A percentile compares a stretch with the other conserved stretches of the same genome.
phyloP scores from a whole-genome alignment of 116 monocot genomes.

The Iris pallida region DNA sequence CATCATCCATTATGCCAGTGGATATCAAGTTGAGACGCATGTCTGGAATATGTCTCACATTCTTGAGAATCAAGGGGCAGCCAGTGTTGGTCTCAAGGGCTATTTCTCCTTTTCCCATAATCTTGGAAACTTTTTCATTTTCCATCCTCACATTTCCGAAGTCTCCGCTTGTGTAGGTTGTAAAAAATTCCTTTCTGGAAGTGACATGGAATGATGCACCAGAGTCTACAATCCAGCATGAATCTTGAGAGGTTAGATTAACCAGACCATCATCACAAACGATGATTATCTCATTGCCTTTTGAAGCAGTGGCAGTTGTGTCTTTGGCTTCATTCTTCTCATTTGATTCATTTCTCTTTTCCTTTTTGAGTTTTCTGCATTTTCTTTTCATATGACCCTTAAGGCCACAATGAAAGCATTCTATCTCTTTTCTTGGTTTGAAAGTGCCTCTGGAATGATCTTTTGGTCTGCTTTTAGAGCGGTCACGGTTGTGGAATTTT shows the following conservation, averaged over 20 bases:
- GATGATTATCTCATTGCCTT: background rate
- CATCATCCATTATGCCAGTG: too few relatives aligned
- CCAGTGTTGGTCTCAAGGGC: constrained; percentile 8
- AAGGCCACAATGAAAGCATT: constrained; percentile 11
- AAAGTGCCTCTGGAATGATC: background rate
- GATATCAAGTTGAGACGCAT: too few relatives aligned
- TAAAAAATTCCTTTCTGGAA: constrained; percentile 8
- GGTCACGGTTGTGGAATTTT: background rate
- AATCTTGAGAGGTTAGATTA: background rate
- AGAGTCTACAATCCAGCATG: background rate
- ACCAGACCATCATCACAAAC: background rate
- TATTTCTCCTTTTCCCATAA: constrained; percentile 9
- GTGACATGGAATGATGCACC: constrained; percentile 15
- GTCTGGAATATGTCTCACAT: too few relatives aligned
- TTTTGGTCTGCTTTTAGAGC: constrained; percentile 2
- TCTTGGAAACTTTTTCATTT: constrained; percentile 2
- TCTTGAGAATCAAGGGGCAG: background rate
- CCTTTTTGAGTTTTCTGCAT: constrained; percentile 4
- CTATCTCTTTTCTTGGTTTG: background rate
- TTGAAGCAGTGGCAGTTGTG: background rate
- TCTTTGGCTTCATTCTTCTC: background rate
- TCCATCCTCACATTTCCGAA: constrained; percentile 17
- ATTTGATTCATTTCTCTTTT: background rate
- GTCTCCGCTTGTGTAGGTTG: constrained; percentile 10
- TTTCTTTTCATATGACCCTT: constrained; percentile 8